Percentiles rank a stretch among this genome's conserved stretches.
Evolutionary conservation across 805 yeast genomes (phyloP).

Genomic region (Myxozyma vanderwaltii): DNA sequence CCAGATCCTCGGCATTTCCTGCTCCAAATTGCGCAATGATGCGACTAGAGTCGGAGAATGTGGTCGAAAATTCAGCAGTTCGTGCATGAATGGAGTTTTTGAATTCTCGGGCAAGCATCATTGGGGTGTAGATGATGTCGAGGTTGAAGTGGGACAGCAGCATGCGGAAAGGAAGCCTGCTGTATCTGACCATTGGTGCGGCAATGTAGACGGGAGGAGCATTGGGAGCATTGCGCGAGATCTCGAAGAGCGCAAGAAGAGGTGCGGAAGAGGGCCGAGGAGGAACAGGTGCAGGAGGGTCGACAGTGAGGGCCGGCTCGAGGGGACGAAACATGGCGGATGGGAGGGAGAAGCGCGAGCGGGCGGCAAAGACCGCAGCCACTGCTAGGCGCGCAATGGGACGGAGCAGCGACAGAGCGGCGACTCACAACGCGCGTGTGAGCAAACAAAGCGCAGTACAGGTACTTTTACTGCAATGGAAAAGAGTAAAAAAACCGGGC

Average conservation of each 20-base stretch:
- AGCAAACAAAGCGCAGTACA: neutral
- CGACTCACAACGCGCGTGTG: neutral
- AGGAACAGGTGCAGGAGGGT: neutral
- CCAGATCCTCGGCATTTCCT: constrained; percentile 76
- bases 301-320: neutral
- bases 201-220: constrained; percentile 53
- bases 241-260: constrained; percentile 1
- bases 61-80: constrained; percentile 80
- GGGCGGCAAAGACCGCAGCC: neutral
- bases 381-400: neutral
- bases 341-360: neutral
- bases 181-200: constrained; percentile 98
- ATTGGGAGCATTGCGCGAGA: constrained; percentile 10
- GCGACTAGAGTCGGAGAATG: constrained; percentile 57
- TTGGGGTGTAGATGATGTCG: constrained; percentile 63
- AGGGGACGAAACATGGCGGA: neutral
- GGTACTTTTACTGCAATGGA: neutral
- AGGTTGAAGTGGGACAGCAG: constrained; percentile 46
- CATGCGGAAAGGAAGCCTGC: constrained; percentile 88
- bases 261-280: neutral
- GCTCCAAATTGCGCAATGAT: constrained; percentile 90
- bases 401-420: neutral
- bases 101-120: constrained; percentile 95
- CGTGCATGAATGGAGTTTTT: constrained; percentile 83
- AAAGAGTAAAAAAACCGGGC: neutral